Conservation (phyloP, 345 rosid genomes). For the Eucalyptus albens region DNA sequence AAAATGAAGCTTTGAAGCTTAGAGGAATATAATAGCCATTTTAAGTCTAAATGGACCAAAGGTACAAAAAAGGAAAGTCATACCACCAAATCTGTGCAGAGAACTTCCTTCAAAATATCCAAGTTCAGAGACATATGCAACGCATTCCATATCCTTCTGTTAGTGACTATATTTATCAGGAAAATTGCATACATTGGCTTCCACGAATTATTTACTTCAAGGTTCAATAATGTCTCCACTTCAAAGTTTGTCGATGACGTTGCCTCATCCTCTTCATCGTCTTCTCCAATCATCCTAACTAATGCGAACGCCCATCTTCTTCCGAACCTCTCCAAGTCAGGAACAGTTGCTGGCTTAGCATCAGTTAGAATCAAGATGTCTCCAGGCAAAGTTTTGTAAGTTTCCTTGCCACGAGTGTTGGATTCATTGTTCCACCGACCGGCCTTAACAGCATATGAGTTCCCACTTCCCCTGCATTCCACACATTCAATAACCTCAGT, state of each 20-base stretch:
- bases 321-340: too few species aligned
- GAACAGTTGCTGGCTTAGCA: too few species aligned
- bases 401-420: too few species aligned
- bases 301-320: too few species aligned
- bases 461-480: too few species aligned
- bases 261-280: too few species aligned
- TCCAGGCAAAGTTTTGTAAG: too few species aligned
- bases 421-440: too few species aligned
- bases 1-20: not conserved
- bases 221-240: not conserved
- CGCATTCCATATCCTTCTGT: slow-evolving; percentile 18
- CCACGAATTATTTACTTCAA: not conserved
- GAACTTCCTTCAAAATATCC: slow-evolving; percentile 5
- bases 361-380: too few species aligned
- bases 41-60: not conserved
- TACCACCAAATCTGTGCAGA: slow-evolving; percentile 10
- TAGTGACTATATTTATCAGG: slow-evolving; percentile 12
- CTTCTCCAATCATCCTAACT: too few species aligned
- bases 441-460: too few species aligned
- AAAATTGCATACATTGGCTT: slow-evolving; percentile 9
- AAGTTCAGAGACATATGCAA: slow-evolving; percentile 7
- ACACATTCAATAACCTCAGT: too few species aligned
- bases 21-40: not conserved
- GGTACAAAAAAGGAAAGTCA: not conserved
- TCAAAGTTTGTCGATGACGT: not conserved